phyloP scores from a whole-genome alignment of 108 stramenopile species.

The Pseudonitzschia delicatissima region DNA sequence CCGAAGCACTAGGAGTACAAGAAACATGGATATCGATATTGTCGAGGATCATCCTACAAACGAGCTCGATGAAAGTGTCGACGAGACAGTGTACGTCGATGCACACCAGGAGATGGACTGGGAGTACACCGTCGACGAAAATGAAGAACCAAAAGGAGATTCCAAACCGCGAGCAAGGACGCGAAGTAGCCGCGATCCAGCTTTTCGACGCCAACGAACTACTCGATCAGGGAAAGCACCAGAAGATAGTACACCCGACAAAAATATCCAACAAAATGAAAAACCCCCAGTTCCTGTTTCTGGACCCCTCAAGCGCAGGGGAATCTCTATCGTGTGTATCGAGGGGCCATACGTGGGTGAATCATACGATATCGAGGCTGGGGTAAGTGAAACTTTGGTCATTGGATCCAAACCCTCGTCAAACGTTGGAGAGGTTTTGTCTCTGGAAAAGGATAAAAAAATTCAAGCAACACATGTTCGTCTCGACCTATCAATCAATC shows the following conservation, averaged over 20 bases:
- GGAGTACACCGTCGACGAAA: constrained; percentile 21
- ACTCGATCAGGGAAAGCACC: not conserved
- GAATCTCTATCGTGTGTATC: constrained; percentile 17
- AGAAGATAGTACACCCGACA: not conserved
- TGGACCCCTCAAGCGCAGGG: constrained; percentile 15
- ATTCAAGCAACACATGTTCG: constrained; percentile 27
- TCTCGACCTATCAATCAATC: constrained; percentile 26
- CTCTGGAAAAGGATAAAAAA: constrained; percentile 18
- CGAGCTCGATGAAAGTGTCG: not conserved
- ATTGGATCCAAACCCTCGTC: constrained; percentile 32
- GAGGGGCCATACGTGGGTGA: constrained; percentile 44
- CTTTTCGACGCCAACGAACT: not conserved
- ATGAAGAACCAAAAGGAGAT: constrained; percentile 16
- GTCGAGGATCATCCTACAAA: not conserved
- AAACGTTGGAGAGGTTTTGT: not conserved
- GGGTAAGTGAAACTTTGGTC: constrained; percentile 18
- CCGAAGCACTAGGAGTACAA: constrained; percentile 6
- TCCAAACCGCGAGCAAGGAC: constrained; percentile 3
- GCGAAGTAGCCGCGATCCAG: not conserved
- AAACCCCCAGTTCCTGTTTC: not conserved
- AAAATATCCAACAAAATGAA: not conserved
- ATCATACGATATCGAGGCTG: constrained; percentile 20
- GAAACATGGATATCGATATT: not conserved
- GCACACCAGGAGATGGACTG: constrained; percentile 41
- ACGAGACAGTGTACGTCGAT: constrained; percentile 3